Percentiles rank a stretch among this genome's conserved stretches.
These are phyloP conservation scores for Wickerhamiella pararugosa DNA, from an alignment of 1,139 yeast species.

Conservation along the genomic window DNA sequence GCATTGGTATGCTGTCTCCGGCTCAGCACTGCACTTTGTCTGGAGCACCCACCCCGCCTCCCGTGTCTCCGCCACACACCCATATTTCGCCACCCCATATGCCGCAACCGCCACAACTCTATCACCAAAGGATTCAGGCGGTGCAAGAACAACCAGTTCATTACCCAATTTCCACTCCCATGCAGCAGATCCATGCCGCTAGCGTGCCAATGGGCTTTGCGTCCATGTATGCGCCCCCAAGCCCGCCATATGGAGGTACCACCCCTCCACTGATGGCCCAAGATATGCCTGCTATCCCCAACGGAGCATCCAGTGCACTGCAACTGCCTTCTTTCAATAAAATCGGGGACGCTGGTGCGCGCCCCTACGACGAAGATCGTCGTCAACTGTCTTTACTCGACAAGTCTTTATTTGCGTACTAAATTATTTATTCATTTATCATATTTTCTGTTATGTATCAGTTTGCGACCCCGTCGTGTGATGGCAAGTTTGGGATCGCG, in stretches of 20 bases:
- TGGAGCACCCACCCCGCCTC: constrained; percentile 3
- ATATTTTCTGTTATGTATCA: background rate
- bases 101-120: background rate
- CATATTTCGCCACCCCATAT: background rate
- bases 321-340: background rate
- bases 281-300: background rate
- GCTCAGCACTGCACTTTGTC: background rate
- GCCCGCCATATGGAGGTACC: background rate
- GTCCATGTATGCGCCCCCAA: background rate
- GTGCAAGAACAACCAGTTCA: background rate
- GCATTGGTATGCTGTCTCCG: constrained; percentile 12
- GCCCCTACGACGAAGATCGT: constrained; percentile 8
- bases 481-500: too few species aligned
- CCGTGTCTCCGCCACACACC: constrained; percentile 4
- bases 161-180: background rate
- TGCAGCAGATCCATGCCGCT: background rate
- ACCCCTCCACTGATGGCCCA: background rate
- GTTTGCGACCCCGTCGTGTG: too few species aligned
- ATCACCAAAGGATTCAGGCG: background rate
- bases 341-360: background rate
- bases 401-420: constrained; percentile 3
- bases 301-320: background rate
- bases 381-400: constrained; percentile 8
- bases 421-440: constrained; percentile 4
- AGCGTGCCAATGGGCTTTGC: background rate